A percentile compares a stretch with the other conserved stretches of the same genome.
phyloP scores from a whole-genome alignment of 257 asterid genomes.

The Anisodus tanguticus region DNA sequence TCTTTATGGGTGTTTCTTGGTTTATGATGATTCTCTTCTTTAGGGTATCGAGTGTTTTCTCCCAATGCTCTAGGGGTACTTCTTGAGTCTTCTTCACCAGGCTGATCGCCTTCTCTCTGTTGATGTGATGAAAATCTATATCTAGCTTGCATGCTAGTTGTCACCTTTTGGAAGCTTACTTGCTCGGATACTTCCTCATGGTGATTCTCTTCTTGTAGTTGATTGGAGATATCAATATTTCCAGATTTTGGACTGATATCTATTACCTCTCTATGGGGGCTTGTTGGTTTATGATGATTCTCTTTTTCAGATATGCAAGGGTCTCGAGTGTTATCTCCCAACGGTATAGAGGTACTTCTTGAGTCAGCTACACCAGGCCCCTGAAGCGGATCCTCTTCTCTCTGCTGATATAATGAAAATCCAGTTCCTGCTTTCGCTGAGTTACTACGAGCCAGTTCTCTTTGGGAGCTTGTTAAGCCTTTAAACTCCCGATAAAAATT shows the following conservation, averaged over 20 bases:
- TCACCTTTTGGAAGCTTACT: neutral
- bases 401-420: constrained; percentile 26
- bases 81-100: constrained; percentile 10
- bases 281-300: constrained; percentile 6
- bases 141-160: neutral
- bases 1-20: neutral
- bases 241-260: constrained; percentile 24
- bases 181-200: constrained; percentile 14
- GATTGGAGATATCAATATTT: constrained; percentile 31
- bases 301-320: neutral
- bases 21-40: constrained; percentile 15
- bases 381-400: constrained; percentile 30
- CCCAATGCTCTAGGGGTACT: constrained; percentile 32
- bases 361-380: neutral
- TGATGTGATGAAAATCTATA: too few species aligned
- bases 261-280: neutral
- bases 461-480: constrained; percentile 29
- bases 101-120: too few species aligned
- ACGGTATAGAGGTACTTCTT: constrained; percentile 33
- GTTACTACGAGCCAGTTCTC: constrained; percentile 19
- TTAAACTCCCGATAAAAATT: constrained; percentile 28
- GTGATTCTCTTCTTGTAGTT: constrained; percentile 34
- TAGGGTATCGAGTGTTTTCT: constrained; percentile 22
- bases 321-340: constrained; percentile 24
- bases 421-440: constrained; percentile 1